Conservation (phyloP, 345 rosid species). For the Cardamine occulta region DNA sequence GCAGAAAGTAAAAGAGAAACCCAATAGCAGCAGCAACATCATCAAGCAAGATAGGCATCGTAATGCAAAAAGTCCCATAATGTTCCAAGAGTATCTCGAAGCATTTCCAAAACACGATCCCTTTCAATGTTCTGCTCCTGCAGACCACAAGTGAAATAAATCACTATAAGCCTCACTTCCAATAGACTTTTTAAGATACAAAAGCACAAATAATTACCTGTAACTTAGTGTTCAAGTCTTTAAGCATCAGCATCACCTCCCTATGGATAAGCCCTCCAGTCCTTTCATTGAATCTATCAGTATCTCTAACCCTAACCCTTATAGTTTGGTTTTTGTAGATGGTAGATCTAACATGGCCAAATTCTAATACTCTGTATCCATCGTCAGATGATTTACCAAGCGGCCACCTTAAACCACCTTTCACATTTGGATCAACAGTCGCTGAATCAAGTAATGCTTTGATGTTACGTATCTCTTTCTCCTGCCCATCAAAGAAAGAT, state of each 20-base stretch:
- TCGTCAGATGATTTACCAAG: constrained; percentile 50
- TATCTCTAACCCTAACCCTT: constrained; percentile 59
- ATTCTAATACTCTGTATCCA: constrained; percentile 52
- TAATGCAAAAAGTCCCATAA: constrained; percentile 40
- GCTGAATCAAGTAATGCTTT: constrained; percentile 53
- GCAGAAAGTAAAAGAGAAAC: background rate
- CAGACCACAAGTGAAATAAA: background rate
- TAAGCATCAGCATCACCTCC: constrained; percentile 55
- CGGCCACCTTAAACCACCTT: constrained; percentile 79
- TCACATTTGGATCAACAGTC: constrained; percentile 58
- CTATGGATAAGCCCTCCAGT: constrained; percentile 47
- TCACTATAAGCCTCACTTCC: constrained; percentile 14
- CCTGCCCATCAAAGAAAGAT: constrained; percentile 46
- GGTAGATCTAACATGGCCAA: constrained; percentile 51
- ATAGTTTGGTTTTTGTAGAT: constrained; percentile 49
- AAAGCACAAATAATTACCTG: constrained; percentile 28
- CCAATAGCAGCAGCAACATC: background rate
- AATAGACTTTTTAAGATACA: background rate
- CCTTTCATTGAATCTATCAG: constrained; percentile 60
- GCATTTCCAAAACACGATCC: constrained; percentile 27
- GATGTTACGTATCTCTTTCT: constrained; percentile 57
- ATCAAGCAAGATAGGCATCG: background rate
- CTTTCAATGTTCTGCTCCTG: constrained; percentile 35
- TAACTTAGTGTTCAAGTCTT: constrained; percentile 50
- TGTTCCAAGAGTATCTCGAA: constrained; percentile 30